Evolutionary conservation across 257 asterid species (phyloP), one percentile per base, ranked within the genome.

Genomic region (Thymus mandschuricus): DNA sequence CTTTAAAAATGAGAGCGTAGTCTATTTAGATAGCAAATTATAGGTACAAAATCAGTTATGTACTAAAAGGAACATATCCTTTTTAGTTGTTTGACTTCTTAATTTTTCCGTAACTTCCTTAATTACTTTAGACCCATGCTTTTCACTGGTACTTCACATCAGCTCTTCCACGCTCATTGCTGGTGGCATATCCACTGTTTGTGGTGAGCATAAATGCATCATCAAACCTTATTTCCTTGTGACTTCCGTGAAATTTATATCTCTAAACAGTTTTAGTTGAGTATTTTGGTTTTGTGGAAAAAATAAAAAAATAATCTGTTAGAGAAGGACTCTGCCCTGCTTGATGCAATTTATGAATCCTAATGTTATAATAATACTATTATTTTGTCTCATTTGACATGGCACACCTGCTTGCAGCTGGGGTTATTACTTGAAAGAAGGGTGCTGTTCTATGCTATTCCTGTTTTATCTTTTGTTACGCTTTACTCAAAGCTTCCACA

Each of bases 141-240:
- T 88, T 88, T 71, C 89, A 89, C 80, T 95, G 99, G 99, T 95
- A 95, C 80, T 95, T 92, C 86, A 88, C 97, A 60, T 95, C 99
- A 64, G 99, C 99, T 55, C 97, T 95, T 59, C 99, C 99, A 31
- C 97, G 99, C 69, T 86, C 98, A 4, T 83, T 95, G 81, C 84
- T 95, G 79, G 88, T 83, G 69, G 90, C 97, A 54, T 95, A 88
- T 85, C 99, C 97, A 1, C 92, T 95, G 66, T 89, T 88, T 80
- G 61, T 88, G 95, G 99, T 95, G 84, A 89, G 95, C 83, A 11
- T 49, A 57, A 33, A 52, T 35, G 56, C 46, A 12, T 46, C 38
- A 58, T 48, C 15, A 29, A 44, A 29, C 28, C 66, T 34, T 13
- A 21, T 60, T 69, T 35, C 66, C 6, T 6, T 51, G 5, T 66